Conservation (phyloP, 1,139 yeast species). For the Yamadazyma jaroonii region DNA sequence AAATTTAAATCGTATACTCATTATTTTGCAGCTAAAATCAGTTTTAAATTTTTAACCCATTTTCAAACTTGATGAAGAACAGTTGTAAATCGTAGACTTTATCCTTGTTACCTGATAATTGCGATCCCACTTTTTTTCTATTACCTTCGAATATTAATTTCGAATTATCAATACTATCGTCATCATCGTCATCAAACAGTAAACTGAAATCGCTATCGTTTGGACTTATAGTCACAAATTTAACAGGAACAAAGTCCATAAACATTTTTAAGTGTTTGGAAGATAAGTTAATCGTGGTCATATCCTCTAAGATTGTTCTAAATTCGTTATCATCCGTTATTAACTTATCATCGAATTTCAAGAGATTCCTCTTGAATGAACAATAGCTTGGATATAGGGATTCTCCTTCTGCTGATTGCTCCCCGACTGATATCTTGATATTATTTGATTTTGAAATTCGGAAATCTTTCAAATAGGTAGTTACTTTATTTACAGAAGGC, state of each 20-base stretch:
- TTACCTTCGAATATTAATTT: conserved; percentile 25
- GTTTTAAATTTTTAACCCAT: conserved; percentile 16
- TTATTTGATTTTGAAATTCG: conserved; percentile 6
- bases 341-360: conserved; percentile 12
- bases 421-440: too few species aligned
- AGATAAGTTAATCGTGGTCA: conserved; percentile 12
- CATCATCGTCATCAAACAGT: conserved; percentile 14
- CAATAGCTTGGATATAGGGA: conserved; percentile 4
- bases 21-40: conserved; percentile 7
- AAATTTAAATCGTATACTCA: conserved; percentile 11
- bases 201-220: conserved; percentile 18
- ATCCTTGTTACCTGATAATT: conserved; percentile 21
- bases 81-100: conserved; percentile 26
- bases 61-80: conserved; percentile 22
- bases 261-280: conserved; percentile 11
- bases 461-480: conserved; percentile 1
- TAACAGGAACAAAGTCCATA: conserved; percentile 16
- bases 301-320: conserved; percentile 10
- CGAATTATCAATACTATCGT: conserved; percentile 18
- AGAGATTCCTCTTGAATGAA: conserved; percentile 11
- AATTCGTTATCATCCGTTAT: conserved; percentile 15
- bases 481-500: neutral
- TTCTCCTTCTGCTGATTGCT: neutral
- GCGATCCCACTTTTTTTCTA: conserved; percentile 20
- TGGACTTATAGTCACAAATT: conserved; percentile 10